Evolutionary conservation across 2,329 filamentous ascomycete species (phyloP), one percentile per base, ranked within the genome.

Genomic region (Thelonectria olida): DNA sequence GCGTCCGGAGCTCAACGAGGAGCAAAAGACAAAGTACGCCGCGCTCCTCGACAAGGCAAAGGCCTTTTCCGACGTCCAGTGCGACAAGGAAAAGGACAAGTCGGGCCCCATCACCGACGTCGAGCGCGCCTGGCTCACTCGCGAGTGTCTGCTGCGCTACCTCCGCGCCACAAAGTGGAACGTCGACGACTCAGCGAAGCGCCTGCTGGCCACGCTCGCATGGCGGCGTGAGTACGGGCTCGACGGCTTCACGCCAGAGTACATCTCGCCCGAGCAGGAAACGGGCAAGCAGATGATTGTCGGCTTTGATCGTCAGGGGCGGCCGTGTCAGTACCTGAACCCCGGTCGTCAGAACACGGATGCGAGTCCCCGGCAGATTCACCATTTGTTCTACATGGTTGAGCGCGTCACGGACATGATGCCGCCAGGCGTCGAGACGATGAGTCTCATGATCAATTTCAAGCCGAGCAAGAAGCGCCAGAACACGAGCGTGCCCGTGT

Each of bases 311-410:
- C 92, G 90, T 61, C 82, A 92, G 62, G 91, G 86, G 50, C 85
- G 95, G n/a, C 93, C 94, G 2, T 97, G 94, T 76, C 88, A 96
- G 72, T 97, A 97, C 79, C 86, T 99, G 61, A 90, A 91, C 74
- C 96, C 96, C 2, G 92, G 90, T 28, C 89, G 90, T 68, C 96
- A 99, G 80, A 99, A 99, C 82, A 98, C 96, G 1, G 90, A 96
- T 69, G 85, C 89, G 58, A 91, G 89, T 63, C 92, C 93, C 36
- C 87, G 92, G 69, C 96, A 98, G 80, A 89, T 97, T 56, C 90
- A 99, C 78, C 94, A 98, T 76, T 82, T 99, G 62, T 93, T 97
- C 53, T 99, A 91, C 81, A 97, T 98, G 94, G 80, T 98, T 41
- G 96, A 99, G 82, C 87, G 92, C 36, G 89, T 92, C 31, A 88